Evolutionary conservation across 805 yeast genomes (phyloP), one percentile per base, ranked within the genome.

Genomic region (Suhomyces kilbournensis): DNA sequence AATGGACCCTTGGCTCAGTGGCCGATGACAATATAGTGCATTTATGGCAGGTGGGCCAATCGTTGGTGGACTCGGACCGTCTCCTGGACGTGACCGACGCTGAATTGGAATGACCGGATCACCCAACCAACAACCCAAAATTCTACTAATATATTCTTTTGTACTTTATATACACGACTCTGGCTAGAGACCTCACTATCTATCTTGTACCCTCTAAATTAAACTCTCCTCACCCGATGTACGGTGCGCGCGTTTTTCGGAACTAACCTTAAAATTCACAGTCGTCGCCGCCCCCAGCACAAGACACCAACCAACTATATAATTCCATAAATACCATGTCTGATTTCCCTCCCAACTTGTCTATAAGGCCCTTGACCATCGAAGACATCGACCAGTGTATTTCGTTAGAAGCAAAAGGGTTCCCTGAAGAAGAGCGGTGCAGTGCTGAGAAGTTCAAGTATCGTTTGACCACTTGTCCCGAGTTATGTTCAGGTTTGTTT

Each of bases 401-500:
- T 15, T 79, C 65, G 12, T 76, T 92, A 42, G 98, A 93, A 67
- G 66, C 67, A 5, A 66, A 69, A 46, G 90, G 96, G 6, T 90
- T 92, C 69, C 83, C 88, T 2, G 83, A 81, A 34, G 64, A 69
- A 12, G 96, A 90, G 71, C 77, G 96, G 53, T 85, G 89, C 44
- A 66, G 88, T 10, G 63, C 62, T n/a, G 90, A 84, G 48, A 84
- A 80, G 57, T 68, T 75, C 50, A 72, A 71, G 57, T 93, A 89
- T 73, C 79, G 97, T 60, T 76, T 93, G 56, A 78, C 78, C 1
- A 83, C 75, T 3, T 92, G 97, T 66, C 98, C 98, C 8, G 99
- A 93, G 67, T 79, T 93, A 52, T 84, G 94, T 58, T 83, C 92
- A 5, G 98, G 98, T 2, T 76, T 94, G 52, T 94, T 93, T 63